phyloP scores from a whole-genome alignment of 2,329 filamentous ascomycete genomes.

The Trichothecium sympodiale region DNA sequence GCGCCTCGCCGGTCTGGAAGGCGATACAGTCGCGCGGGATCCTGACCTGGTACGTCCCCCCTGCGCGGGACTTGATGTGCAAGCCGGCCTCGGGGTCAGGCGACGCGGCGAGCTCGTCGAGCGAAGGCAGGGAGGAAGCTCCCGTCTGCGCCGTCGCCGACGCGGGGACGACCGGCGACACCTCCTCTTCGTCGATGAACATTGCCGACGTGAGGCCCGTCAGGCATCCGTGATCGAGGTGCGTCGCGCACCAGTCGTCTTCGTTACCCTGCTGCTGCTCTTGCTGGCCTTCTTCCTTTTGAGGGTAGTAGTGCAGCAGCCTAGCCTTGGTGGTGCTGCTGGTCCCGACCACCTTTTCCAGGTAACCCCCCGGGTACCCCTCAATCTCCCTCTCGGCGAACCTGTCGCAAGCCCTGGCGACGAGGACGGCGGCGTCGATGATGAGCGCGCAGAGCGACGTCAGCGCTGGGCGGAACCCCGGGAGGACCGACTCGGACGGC shows the following conservation, averaged over 20 bases:
- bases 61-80: conserved; percentile 85
- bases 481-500: conserved; percentile 54
- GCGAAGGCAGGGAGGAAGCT: conserved; percentile 32
- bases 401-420: conserved; percentile 80
- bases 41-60: conserved; percentile 76
- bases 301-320: conserved; percentile 85
- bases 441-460: conserved; percentile 71
- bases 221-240: conserved; percentile 85
- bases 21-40: conserved; percentile 88
- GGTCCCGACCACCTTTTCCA: conserved; percentile 76
- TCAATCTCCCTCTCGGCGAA: conserved; percentile 72
- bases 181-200: conserved; percentile 71
- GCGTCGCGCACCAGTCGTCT: conserved; percentile 91
- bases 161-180: conserved; percentile 22
- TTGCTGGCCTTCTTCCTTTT: conserved; percentile 25
- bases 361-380: conserved; percentile 65
- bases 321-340: conserved; percentile 86
- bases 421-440: conserved; percentile 80
- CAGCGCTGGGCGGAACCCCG: conserved; percentile 63
- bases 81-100: conserved; percentile 79
- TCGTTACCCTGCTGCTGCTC: conserved; percentile 28
- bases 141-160: conserved; percentile 13
- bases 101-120: conserved; percentile 62
- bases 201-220: conserved; percentile 91
- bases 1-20: conserved; percentile 89